Percentiles rank a stretch among this genome's conserved stretches.
phyloP scores from a whole-genome alignment of 148 eudicot species.

The Fagopyrum homotropicum region DNA sequence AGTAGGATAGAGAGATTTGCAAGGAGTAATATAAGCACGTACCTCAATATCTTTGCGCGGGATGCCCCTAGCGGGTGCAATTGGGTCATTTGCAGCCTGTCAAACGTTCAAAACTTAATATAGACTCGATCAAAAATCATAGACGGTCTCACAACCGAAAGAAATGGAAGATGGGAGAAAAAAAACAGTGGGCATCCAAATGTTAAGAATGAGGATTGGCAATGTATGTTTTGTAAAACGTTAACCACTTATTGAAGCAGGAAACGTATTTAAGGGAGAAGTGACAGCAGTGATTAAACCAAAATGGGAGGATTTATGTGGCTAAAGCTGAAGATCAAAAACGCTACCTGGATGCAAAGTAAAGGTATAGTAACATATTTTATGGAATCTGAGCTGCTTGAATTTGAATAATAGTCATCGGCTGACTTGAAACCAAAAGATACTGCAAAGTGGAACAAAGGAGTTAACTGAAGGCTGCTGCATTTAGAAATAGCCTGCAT shows the following conservation, averaged over 20 bases:
- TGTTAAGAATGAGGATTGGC: neutral
- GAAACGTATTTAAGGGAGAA: neutral
- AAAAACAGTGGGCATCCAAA: neutral
- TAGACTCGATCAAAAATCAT: neutral
- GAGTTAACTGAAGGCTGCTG: constrained; percentile 3
- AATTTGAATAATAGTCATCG: constrained; percentile 81
- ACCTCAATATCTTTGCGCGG: constrained; percentile 85
- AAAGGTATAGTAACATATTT: constrained; percentile 62
- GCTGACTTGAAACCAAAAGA: constrained; percentile 97
- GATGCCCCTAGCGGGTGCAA: constrained; percentile 92
- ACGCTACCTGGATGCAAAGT: constrained; percentile 80
- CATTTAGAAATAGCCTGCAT: constrained; percentile 3
- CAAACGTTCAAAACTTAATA: neutral
- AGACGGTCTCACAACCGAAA: neutral
- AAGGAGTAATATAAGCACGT: neutral
- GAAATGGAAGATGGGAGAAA: neutral
- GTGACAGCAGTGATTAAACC: neutral
- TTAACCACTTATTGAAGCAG: neutral
- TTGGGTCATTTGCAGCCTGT: constrained; percentile 97
- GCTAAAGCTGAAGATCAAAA: constrained; percentile 1
- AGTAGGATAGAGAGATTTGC: neutral
- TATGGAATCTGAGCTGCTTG: constrained; percentile 88
- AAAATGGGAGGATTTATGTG: neutral
- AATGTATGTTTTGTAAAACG: neutral
- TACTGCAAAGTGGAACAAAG: constrained; percentile 40